These are phyloP conservation scores for Metarhizium sp. DNA, from an alignment of 2,329 filamentous ascomycete species.

Conservation along the genomic window DNA sequence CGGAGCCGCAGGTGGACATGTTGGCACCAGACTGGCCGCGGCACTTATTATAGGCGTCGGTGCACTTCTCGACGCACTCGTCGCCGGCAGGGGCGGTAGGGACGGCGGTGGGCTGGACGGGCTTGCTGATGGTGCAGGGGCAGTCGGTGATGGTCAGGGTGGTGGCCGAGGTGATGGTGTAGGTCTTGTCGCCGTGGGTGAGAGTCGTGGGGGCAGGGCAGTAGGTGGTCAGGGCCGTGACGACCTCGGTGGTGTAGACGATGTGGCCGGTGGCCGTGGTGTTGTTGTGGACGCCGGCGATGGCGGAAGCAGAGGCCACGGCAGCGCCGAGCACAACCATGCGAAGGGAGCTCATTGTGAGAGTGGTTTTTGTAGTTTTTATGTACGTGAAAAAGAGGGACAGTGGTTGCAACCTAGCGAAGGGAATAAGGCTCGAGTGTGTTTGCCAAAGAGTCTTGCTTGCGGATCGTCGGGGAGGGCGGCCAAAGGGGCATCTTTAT, in stretches of 20 bases:
- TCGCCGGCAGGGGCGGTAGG: conserved; percentile 47
- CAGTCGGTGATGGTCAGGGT: conserved; percentile 55
- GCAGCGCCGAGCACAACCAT: conserved; percentile 1
- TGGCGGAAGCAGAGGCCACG: not conserved
- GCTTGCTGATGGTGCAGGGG: conserved; percentile 50
- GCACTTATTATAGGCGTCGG: conserved; percentile 5
- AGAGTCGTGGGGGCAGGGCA: conserved; percentile 53
- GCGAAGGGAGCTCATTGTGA: not conserved
- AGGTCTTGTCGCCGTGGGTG: conserved; percentile 48
- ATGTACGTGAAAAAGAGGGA: not conserved
- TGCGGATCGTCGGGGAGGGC: not conserved
- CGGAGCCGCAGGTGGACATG: conserved; percentile 14
- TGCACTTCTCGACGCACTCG: too few species aligned
- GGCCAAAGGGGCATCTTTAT: not conserved
- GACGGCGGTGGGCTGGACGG: conserved; percentile 29
- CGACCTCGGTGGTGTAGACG: conserved; percentile 41
- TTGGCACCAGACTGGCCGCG: conserved; percentile 12
- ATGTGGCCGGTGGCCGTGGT: not conserved
- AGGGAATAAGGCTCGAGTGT: not conserved
- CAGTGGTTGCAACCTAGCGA: not conserved
- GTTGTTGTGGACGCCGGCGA: not conserved
- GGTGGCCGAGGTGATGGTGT: conserved; percentile 52
- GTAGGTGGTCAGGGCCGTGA: conserved; percentile 54
- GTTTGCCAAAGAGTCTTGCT: not conserved
- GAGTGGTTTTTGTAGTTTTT: too few species aligned